Base-by-base conservation (phyloP, 2,329 filamentous ascomycete species). In the Pseudocercospora fuligena region DNA sequence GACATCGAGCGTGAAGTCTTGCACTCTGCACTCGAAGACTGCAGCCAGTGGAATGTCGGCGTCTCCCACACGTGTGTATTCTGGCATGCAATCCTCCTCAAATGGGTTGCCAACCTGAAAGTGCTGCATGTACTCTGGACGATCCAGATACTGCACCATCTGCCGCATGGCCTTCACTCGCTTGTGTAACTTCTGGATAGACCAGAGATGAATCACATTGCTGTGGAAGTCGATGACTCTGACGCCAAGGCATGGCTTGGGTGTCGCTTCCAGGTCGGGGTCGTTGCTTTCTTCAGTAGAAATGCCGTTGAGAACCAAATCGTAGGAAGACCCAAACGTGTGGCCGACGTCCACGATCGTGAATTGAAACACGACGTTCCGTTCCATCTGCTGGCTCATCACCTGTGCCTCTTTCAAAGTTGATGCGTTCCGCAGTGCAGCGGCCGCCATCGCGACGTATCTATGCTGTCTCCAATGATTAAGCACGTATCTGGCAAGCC, bases 371-470 rank as follows among this genome's bases (percentile, higher is more conserved):
- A 94, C 90, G 8, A 97, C 92, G 70, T 89, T 89, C 78, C 97
- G 95, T 72, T 95, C 92, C 82, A 99, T 91, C 74, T 97, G 92
- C 73, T 97, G 94, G 81, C 94, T 97, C 92, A 99, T 95, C 67
- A 99, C 90, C 76, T 99, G 95, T 1, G 95, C 95, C 80, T 99
- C 95, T 78, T 99, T 99, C 66, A 99, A 80, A 29, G 90, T 88
- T 7, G 92, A 89, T 2, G 94, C 94, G 77, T 97, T 90, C 76
- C 97, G 93, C 54, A 99, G 83, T 29, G 98, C 90, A 1, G 90
- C 88, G 78, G 98, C 95, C 2, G 94, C 94, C 92, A 99, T 97
- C 63, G 90, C 90, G 65, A 99, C 93, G 74, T 94, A 97, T 74
- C 92, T 92, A 31, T 92, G 89, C 72, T 90, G 86, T 68, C 89